Percentiles rank a stretch among this genome's conserved stretches.
Evolutionary conservation across 495 filamentous ascomycete species (phyloP).

Genomic region (Annulohypoxylon bovei): DNA sequence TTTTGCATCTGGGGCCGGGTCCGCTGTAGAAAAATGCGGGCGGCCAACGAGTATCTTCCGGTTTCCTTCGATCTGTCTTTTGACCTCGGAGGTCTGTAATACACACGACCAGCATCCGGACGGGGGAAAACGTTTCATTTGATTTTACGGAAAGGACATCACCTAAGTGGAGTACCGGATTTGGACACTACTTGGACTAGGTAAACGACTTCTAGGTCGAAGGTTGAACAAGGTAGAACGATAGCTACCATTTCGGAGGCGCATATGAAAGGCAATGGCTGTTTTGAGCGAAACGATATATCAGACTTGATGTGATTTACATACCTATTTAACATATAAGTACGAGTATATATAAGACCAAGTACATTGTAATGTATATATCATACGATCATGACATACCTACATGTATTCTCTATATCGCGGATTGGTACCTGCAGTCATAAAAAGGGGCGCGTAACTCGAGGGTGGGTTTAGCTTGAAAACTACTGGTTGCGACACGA

Average conservation of each 20-base stretch:
- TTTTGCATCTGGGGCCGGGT: conserved; percentile 5
- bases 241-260: background rate
- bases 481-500: background rate
- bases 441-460: background rate
- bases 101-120: background rate
- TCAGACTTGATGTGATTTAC: conserved; percentile 11
- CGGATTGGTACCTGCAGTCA: background rate
- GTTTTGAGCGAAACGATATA: background rate
- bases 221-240: background rate
- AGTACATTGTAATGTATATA: background rate
- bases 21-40: background rate
- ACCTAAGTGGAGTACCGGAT: background rate
- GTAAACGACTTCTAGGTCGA: conserved; percentile 11
- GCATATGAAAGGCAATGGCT: conserved; percentile 10
- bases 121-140: conserved; percentile 1
- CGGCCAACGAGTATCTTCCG: background rate
- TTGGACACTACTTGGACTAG: background rate
- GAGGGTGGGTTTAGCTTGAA: background rate
- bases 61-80: conserved; percentile 1
- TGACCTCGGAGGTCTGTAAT: conserved; percentile 23
- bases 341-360: background rate
- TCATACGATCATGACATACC: background rate
- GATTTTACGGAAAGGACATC: background rate
- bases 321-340: conserved; percentile 27
- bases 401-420: background rate